A percentile compares a stretch with the other conserved stretches of the same genome.
Conservation (phyloP, 495 filamentous ascomycete genomes). For the Aspergillus wentii region DNA sequence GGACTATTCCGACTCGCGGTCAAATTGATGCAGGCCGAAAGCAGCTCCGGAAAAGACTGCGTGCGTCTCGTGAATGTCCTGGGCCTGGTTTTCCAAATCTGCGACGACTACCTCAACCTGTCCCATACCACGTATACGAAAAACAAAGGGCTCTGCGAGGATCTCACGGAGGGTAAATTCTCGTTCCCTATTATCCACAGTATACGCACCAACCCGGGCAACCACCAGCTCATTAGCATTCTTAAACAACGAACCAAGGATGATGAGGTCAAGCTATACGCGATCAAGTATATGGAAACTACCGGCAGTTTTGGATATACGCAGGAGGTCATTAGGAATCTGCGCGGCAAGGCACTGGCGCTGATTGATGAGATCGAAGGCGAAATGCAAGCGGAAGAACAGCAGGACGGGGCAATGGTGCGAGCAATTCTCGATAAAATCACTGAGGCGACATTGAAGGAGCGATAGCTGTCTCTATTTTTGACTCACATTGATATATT, state of each 20-base stretch:
- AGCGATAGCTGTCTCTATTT: too few relatives aligned
- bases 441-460: conserved; percentile 32
- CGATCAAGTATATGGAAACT: conserved; percentile 85
- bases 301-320: conserved; percentile 89
- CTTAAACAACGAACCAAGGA: conserved; percentile 83
- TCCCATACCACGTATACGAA: conserved; percentile 63
- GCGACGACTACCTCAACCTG: conserved; percentile 94
- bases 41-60: conserved; percentile 57
- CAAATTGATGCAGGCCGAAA: conserved; percentile 94
- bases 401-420: conserved; percentile 33
- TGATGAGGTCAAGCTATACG: conserved; percentile 85
- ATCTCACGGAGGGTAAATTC: conserved; percentile 97
- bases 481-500: too few relatives aligned
- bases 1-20: conserved; percentile 91
- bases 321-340: conserved; percentile 57
- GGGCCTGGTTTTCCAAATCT: conserved; percentile 92
- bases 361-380: conserved; percentile 65
- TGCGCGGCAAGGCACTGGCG: conserved; percentile 60
- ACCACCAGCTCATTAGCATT: conserved; percentile 85
- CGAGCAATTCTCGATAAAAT: conserved; percentile 45
- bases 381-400: conserved; percentile 24
- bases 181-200: conserved; percentile 95
- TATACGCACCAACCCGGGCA: conserved; percentile 74
- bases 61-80: conserved; percentile 84
- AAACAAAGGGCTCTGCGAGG: conserved; percentile 94